phyloP scores from a whole-genome alignment of 2,329 filamentous ascomycete genomes.

The Diplodia sapinea region DNA sequence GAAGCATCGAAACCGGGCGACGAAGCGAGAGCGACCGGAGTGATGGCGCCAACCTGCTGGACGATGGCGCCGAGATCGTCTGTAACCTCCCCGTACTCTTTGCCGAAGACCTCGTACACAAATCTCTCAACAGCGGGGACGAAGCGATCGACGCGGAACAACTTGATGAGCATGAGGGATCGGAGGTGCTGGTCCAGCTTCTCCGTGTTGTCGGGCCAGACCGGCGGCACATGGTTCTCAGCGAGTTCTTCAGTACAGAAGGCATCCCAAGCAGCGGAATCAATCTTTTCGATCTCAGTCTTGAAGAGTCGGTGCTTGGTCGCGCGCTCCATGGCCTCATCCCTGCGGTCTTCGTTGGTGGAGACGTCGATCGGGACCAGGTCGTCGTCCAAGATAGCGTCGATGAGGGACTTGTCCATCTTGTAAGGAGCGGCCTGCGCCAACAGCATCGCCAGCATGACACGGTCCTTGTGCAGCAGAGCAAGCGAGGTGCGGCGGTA shows the following conservation, averaged over 20 bases:
- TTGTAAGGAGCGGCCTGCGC: slow-evolving; percentile 95
- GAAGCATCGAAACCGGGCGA: slow-evolving; percentile 97
- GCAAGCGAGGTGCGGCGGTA: slow-evolving; percentile 94
- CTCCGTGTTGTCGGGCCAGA: slow-evolving; percentile 71
- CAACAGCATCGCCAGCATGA: slow-evolving; percentile 92
- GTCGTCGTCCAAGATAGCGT: slow-evolving; percentile 79
- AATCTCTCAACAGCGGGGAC: slow-evolving; percentile 93
- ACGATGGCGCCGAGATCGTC: slow-evolving; percentile 88
- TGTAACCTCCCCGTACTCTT: slow-evolving; percentile 78
- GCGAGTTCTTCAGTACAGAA: slow-evolving; percentile 88
- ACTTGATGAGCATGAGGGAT: slow-evolving; percentile 87
- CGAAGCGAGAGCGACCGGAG: slow-evolving; percentile 89
- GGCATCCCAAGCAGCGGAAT: slow-evolving; percentile 72
- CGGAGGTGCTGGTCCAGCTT: slow-evolving; percentile 77
- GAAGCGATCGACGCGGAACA: slow-evolving; percentile 94
- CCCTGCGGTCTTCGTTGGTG: slow-evolving; percentile 66
- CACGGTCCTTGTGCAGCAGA: slow-evolving; percentile 88
- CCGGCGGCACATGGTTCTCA: slow-evolving; percentile 78
- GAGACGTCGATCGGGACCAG: slow-evolving; percentile 80
- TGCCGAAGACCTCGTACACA: slow-evolving; percentile 82
- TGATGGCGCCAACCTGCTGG: slow-evolving; percentile 78
- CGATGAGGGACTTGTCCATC: slow-evolving; percentile 90
- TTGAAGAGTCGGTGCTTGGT: slow-evolving; percentile 75
- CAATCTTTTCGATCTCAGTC: slow-evolving; percentile 68
- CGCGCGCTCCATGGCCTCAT: slow-evolving; percentile 72